Evolutionary conservation across 108 stramenopile genomes (phyloP), one percentile per base, ranked within the genome.

Genomic region (Epithemia pelagica): DNA sequence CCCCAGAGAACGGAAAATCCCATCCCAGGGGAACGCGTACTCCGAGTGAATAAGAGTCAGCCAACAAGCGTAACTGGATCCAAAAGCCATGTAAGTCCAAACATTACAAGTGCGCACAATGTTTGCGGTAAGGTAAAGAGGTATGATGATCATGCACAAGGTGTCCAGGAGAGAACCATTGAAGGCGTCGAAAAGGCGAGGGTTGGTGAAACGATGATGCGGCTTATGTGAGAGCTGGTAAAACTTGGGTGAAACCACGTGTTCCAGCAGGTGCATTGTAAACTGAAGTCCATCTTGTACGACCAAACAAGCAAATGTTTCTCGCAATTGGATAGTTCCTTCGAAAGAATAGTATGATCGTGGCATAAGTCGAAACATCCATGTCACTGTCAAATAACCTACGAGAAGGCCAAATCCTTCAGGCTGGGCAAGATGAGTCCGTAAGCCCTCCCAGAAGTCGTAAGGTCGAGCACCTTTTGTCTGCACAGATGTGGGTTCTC

Each of bases 21-120:
- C 88, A 71, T 87, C 88, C 86, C 90, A 90, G 23, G 90, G 91
- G 68, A 86, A 82, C 29, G 75, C 67, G 61, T 91, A 84, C 69
- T 94, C 93, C 37, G 91, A 90, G 80, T 96, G 95, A 71, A 96
- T 93, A 70, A 96, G 62, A 0, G 85, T 85, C 57, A 96, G 64
- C 91, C 91, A 95, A 66, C 91, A 92, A 57, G 92, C 88, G 71
- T 95, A 96, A 24, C 72, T 58, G 22, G 79, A 80, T 59, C 95
- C 95, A 84, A 96, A 96, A 52, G 91, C 84, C 95, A 96, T 96
- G 79, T 96, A 96, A 37, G 90, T 90, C 96, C 96, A 97, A 25
- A 95, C 95, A 72, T 94, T 97, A 70, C 79, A 82, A 51, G 67
- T 76, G 29, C 84, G 78, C 2, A 93, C 79, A 28, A 94, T 30